Evolutionary conservation across 2,329 filamentous ascomycete genomes (phyloP), one percentile per base, ranked within the genome.

Genomic region (Fusarium piperis): DNA sequence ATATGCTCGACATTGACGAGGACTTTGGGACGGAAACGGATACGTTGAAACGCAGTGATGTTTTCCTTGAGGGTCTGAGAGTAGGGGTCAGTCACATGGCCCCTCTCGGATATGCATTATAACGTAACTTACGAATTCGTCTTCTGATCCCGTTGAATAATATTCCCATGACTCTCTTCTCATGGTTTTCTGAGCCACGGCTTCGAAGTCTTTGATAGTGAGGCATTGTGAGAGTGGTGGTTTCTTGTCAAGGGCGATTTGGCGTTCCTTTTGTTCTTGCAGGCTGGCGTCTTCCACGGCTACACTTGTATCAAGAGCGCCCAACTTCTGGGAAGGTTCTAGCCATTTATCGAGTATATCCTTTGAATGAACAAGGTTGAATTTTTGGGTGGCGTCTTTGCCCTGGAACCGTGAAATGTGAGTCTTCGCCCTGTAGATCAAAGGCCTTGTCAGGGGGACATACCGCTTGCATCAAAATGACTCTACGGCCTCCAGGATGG

Each of bases 401-500:
- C 67, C 67, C 67, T 70, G 3, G 7, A 0, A 5, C 3, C 1
- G 18, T 8, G 55, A 38, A 26, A 4, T 8, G 16, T 18, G 1
- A 12, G 6, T 3, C 9, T 3, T 6, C 5, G 1, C 3, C 9
- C 10, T 11, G 15, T 12, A 13, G 9, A 26, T 6, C 1, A 16
- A 12, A 4, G 4, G 1, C n/a, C 3, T 8, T 6, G 10, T 0
- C 5, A 8, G 36, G 2, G 3, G 28, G 30, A 16, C 57, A 3
- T 30, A 70, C 62, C n/a, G 67, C 67, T 44, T 71, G 67, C 33
- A 55, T 70, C 46, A 70, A 10, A 12, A 71, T 67, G 23, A 70
- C 67, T 28, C 55, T 70, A 12, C 44, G 62, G 6, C 67, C 67
- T 15, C 67, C 67, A 6, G 67, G 67, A 1, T 70, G 63, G 13